These are phyloP conservation scores for Nakazawaea anatomiae DNA, from an alignment of 805 yeast genomes.

Conservation along the genomic window DNA sequence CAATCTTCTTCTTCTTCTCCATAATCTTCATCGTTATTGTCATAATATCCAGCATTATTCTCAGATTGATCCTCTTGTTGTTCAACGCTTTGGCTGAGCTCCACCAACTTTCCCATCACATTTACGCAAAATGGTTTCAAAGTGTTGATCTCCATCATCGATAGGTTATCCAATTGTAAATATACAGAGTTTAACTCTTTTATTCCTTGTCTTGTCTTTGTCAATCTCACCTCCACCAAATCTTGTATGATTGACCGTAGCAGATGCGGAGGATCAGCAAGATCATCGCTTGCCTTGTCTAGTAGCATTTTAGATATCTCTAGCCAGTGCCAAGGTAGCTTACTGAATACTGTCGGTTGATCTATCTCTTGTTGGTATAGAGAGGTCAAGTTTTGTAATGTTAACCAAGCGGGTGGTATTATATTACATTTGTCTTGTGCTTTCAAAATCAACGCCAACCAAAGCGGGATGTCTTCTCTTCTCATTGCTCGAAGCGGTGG, in stretches of 20 bases:
- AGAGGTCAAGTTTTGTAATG: conserved; percentile 42
- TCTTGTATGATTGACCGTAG: conserved; percentile 73
- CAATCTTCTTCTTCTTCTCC: conserved; percentile 1
- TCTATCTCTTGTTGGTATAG: conserved; percentile 63
- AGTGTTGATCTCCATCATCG: conserved; percentile 83
- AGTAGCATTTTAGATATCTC: conserved; percentile 70
- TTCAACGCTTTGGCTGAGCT: background rate
- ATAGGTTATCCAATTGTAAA: conserved; percentile 75
- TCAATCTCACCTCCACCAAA: conserved; percentile 72
- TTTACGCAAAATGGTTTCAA: conserved; percentile 74
- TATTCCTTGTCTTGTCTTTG: conserved; percentile 79
- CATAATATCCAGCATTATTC: background rate
- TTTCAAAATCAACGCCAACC: conserved; percentile 82
- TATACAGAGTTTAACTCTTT: conserved; percentile 74
- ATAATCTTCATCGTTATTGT: conserved; percentile 1
- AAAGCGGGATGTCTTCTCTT: conserved; percentile 67
- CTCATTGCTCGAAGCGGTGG: conserved; percentile 65
- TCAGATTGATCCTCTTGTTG: background rate
- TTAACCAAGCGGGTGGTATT: conserved; percentile 83
- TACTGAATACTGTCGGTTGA: conserved; percentile 52
- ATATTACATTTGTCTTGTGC: conserved; percentile 83
- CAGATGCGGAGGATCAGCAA: conserved; percentile 65
- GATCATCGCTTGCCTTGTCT: conserved; percentile 68
- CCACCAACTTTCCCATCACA: conserved; percentile 67
- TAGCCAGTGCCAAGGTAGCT: conserved; percentile 85